These are phyloP conservation scores for Emmonsia crescens DNA, from an alignment of 2,329 filamentous ascomycete species.

Conservation along the genomic window DNA sequence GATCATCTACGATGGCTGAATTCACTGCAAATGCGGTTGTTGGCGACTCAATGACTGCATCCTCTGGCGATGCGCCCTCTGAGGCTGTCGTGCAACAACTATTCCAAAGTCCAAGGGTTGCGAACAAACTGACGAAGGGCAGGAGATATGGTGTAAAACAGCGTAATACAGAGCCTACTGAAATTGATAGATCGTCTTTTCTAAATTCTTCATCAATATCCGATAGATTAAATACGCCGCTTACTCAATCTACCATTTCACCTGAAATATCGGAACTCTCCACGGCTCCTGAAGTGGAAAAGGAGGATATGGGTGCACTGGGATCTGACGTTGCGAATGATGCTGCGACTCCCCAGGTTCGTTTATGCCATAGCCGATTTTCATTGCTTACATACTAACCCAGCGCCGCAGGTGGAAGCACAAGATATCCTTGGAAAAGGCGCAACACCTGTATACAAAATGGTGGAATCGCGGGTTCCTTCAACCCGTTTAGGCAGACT, in stretches of 20 bases:
- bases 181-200: background rate
- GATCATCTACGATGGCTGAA: background rate
- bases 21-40: background rate
- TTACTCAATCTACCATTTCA: background rate
- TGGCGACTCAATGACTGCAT: background rate
- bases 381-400: slow-evolving; percentile 8
- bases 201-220: background rate
- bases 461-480: slow-evolving; percentile 83
- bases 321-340: slow-evolving; percentile 39
- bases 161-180: background rate
- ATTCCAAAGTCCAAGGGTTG: slow-evolving; percentile 51
- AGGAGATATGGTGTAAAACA: slow-evolving; percentile 14
- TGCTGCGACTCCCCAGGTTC: slow-evolving; percentile 9
- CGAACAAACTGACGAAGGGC: slow-evolving; percentile 44
- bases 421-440: slow-evolving; percentile 3
- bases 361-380: background rate
- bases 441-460: slow-evolving; percentile 43
- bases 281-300: slow-evolving; percentile 12
- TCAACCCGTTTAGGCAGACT: slow-evolving; percentile 75
- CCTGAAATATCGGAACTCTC: background rate
- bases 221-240: background rate
- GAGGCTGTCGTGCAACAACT: slow-evolving; percentile 51
- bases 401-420: slow-evolving; percentile 19
- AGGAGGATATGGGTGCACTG: slow-evolving; percentile 34
- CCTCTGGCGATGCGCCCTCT: slow-evolving; percentile 36